Evolutionary conservation across 305 asterid species (phyloP), one percentile per base, ranked within the genome.

Genomic region (Fraxinus velutina): DNA sequence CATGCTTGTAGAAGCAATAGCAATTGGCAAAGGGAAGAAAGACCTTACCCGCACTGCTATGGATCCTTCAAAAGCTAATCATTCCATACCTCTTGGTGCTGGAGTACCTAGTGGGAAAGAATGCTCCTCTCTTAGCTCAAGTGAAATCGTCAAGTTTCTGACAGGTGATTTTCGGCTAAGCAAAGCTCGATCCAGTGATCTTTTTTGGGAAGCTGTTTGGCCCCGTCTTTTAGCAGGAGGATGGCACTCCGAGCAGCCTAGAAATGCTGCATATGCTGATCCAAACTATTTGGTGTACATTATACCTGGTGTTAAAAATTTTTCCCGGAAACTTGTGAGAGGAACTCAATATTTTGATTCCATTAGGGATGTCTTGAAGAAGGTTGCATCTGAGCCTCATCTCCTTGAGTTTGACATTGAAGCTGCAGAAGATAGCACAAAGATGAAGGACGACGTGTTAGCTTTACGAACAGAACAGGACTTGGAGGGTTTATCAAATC

Each of bases 131-230:
- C 92, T 93, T 24, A 83, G 92, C 77, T 70, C 87, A 80, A 19
- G 75, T 17, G 97, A 92, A 81, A 91, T 93, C 77, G 78, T 89
- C 15, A 88, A 88, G 82, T 88, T 89, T 78, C 80, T 93, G 36
- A 88, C 92, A 6, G 97, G 97, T 78, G 93, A 88, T 80, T 91
- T 88, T 81, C 84, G 98, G 27, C 84, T 92, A 84, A 92, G 98
- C 88, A 93, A 93, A 85, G 89, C 92, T 37, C 92, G 92, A 52
- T 90, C 97, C 15, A 88, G 83, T 15, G 97, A 93, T 80, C 81
- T 93, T 17, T 93, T 93, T 73, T 93, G 95, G 94, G 97, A 92
- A 87, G 93, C 98, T 1, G 92, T 93, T 33, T 93, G 98, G 98
- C 98, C 98, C 1, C 98, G 97, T 83, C 86, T 93, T 76, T 82